Evolutionary conservation across 768 basidiomycete genomes (phyloP).

Genomic region (Tylopilus intermedius): DNA sequence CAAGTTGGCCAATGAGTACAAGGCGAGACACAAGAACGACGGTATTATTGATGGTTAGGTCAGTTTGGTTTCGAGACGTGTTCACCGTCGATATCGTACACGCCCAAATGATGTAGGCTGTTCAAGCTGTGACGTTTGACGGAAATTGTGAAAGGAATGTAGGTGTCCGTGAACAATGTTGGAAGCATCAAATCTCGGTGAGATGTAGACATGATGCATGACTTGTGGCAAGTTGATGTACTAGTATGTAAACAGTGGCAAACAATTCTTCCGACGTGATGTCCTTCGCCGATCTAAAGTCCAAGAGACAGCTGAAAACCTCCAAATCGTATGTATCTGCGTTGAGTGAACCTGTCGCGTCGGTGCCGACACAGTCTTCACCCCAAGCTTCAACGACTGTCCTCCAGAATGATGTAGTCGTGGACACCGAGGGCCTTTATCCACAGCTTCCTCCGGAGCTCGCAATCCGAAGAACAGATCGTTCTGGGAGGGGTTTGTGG

Average conservation of each 20-base stretch:
- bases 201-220: no score
- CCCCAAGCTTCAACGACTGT: conserved; percentile 13
- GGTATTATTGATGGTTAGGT: neutral
- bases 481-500: conserved; percentile 47
- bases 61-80: neutral
- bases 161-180: no score
- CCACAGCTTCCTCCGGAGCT: conserved; percentile 36
- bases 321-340: conserved; percentile 35
- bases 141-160: no score
- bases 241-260: neutral
- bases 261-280: conserved; percentile 14
- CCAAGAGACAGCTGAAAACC: conserved; percentile 27
- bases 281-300: conserved; percentile 34
- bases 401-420: neutral
- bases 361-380: conserved; percentile 24
- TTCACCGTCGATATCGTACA: no score
- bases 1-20: neutral
- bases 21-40: neutral
- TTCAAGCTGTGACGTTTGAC: no score
- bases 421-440: conserved; percentile 17
- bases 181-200: no score
- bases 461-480: conserved; percentile 34
- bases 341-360: conserved; percentile 19
- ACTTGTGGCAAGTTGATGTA: no score
- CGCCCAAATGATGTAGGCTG: no score